Base-by-base conservation (phyloP, 345 rosid species). In the Physaria fendleri region DNA sequence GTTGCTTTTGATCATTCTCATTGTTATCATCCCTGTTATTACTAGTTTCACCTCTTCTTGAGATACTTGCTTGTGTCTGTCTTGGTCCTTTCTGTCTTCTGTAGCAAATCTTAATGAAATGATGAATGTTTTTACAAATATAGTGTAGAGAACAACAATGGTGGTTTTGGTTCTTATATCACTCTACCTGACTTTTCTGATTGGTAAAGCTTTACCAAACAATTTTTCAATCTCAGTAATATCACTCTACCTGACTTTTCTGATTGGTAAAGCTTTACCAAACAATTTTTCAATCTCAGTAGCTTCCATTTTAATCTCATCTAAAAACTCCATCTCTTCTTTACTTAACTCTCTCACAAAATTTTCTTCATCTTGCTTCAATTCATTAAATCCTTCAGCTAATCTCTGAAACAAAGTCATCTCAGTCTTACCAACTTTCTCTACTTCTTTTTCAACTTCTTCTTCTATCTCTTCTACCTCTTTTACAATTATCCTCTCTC, bases 281-380 rank as follows among this genome's bases (percentile, higher is more conserved):
- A 92, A 86, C 59, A 92, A 82, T 49, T 86, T 81, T 68, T 92
- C 96, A 11, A 88, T 83, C 58, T 88, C 87, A 3, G 18, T 62
- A 5, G 97, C 97, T 76, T 86, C 94, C 99, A 88, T 86, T 74
- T 86, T 79, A 22, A 89, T 81, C 56, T 72, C 72, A 34, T 67
- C 62, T 59, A 93, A 62, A 20, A 93, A 7, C 34, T 82, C 91
- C 83, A 73, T 86, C 79, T 93, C 99, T 74, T 93, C 96, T 69
- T 78, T 64, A 59, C 87, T 77, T 13, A 84, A 75, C 50, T 59
- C 78, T 67, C 64, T 76, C 47, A 88, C 29, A 65, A 88, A 81
- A 66, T 76, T 72, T 54, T 88, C 89, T 52, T 86, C 91, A 41
- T 83, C 91, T 67, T 66, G 61, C 55, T 72, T 77, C n/a, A 93